These are phyloP conservation scores for Candida tallmaniae DNA, from an alignment of 805 yeast species.

Conservation along the genomic window DNA sequence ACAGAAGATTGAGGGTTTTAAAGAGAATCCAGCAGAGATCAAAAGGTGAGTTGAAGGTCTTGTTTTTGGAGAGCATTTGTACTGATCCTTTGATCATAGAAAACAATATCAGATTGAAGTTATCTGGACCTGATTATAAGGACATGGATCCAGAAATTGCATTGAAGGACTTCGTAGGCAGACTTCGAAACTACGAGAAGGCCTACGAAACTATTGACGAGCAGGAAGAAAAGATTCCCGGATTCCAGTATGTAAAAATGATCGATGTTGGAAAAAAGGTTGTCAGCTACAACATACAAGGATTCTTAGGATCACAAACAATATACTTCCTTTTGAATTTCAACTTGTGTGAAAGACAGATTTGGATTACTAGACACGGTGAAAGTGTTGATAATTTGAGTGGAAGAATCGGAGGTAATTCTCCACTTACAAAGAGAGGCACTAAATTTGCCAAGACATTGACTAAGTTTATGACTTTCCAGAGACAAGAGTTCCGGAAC, in stretches of 20 bases:
- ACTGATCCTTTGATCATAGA: conserved; percentile 76
- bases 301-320: conserved; percentile 87
- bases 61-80: conserved; percentile 85
- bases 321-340: conserved; percentile 85
- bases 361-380: conserved; percentile 95
- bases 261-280: conserved; percentile 94
- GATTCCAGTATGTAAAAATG: conserved; percentile 87
- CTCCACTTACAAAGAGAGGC: conserved; percentile 77
- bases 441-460: conserved; percentile 66
- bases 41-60: conserved; percentile 64
- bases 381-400: conserved; percentile 80
- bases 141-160: conserved; percentile 82
- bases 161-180: conserved; percentile 71
- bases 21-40: conserved; percentile 53
- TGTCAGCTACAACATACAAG: conserved; percentile 84
- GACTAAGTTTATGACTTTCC: conserved; percentile 66
- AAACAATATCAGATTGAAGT: conserved; percentile 75
- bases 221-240: conserved; percentile 60
- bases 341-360: conserved; percentile 83
- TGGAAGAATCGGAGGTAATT: conserved; percentile 92
- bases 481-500: conserved; percentile 63
- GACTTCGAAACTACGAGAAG: conserved; percentile 77
- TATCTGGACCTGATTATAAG: conserved; percentile 89
- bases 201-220: conserved; percentile 91
- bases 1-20: conserved; percentile 56